These are phyloP conservation scores for Linderina pennispora DNA, from an alignment of 192 early-diverging fungal genomes.

Conservation along the genomic window DNA sequence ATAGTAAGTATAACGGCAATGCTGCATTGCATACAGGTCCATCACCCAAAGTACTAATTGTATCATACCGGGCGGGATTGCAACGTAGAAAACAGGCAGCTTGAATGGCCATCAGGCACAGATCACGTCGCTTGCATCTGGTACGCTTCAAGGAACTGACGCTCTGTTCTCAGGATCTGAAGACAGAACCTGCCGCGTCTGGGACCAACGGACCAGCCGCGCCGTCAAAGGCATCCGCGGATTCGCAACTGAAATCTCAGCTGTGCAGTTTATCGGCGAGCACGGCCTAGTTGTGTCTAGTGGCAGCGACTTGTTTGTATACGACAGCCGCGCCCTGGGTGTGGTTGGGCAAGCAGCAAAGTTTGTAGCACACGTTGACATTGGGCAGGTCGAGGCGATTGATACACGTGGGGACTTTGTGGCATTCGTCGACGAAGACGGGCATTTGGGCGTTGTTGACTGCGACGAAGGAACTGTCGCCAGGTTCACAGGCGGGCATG, in stretches of 20 bases:
- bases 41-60: too few relatives aligned
- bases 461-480: background rate
- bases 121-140: too few relatives aligned
- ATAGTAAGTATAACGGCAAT: too few relatives aligned
- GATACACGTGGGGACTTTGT: constrained; percentile 42
- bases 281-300: constrained; percentile 12
- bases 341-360: background rate
- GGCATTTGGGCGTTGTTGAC: constrained; percentile 15
- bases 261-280: constrained; percentile 12
- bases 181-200: constrained; percentile 27
- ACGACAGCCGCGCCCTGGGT: constrained; percentile 19
- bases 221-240: constrained; percentile 10
- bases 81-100: too few relatives aligned
- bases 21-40: too few relatives aligned
- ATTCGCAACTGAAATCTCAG: constrained; percentile 11
- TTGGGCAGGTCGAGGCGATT: constrained; percentile 20
- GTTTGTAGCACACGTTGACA: background rate
- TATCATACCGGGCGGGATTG: too few relatives aligned
- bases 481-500: constrained; percentile 12
- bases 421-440: constrained; percentile 38
- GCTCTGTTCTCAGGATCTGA: constrained; percentile 11
- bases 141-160: background rate
- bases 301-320: constrained; percentile 9
- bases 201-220: constrained; percentile 21
- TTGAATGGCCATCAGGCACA: too few relatives aligned